Percentiles rank a stretch among this genome's conserved stretches.
phyloP scores from a whole-genome alignment of 495 filamentous ascomycete species.

The Tuber umbilicatum region DNA sequence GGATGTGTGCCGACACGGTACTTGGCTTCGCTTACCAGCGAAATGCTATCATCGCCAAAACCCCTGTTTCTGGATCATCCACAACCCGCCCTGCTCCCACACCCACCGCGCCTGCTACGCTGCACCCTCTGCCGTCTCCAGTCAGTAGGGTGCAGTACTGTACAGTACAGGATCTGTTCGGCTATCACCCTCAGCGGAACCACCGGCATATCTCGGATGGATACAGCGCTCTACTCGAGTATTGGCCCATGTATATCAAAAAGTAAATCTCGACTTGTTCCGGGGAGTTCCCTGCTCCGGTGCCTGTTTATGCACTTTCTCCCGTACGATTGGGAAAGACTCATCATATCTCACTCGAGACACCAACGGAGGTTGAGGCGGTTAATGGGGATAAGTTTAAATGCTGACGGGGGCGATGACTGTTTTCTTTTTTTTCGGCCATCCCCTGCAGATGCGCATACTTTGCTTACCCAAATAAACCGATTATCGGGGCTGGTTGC shows the following conservation, averaged over 20 bases:
- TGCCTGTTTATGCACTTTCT: neutral
- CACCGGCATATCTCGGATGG: slow-evolving; percentile 1
- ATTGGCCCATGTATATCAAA: neutral
- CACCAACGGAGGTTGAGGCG: neutral
- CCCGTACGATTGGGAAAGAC: neutral
- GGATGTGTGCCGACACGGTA: neutral
- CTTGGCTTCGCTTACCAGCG: neutral
- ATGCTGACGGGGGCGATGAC: neutral
- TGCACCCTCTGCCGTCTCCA: neutral
- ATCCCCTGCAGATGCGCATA: neutral
- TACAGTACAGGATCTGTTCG: neutral
- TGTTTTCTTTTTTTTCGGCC: neutral
- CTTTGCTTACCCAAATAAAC: neutral
- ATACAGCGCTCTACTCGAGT: neutral
- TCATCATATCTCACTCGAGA: slow-evolving; percentile 1
- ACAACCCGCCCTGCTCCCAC: neutral
- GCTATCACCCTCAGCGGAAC: neutral
- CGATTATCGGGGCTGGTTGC: neutral
- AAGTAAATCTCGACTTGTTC: neutral
- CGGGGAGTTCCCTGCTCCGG: neutral
- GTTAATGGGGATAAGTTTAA: neutral
- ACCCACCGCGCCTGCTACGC: neutral
- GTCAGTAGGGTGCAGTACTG: neutral
- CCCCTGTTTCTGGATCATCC: slow-evolving; percentile 1
- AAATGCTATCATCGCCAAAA: neutral